These are phyloP conservation scores for Artemisia annua DNA, from an alignment of 129 eudicot genomes.

Conservation along the genomic window DNA sequence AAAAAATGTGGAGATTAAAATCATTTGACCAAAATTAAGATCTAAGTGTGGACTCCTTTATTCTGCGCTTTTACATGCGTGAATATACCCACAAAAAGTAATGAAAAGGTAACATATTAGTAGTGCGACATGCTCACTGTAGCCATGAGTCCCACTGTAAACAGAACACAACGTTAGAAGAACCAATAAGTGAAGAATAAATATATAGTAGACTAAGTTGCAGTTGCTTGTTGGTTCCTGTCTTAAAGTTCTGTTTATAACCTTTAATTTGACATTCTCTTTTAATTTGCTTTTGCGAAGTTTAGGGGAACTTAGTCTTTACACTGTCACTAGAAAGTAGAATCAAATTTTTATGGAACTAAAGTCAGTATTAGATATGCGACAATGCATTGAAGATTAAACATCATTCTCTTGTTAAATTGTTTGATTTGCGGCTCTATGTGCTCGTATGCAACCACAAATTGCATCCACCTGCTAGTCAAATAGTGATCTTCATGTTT, in stretches of 20 bases:
- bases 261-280: slow-evolving; percentile 22
- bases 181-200: slow-evolving; percentile 13
- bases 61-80: neutral
- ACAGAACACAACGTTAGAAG: neutral
- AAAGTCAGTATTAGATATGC: neutral
- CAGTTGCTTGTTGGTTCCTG: slow-evolving; percentile 21
- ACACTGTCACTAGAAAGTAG: neutral
- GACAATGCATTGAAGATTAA: neutral
- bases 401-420: neutral
- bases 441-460: neutral
- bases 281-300: slow-evolving; percentile 1
- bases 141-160: neutral
- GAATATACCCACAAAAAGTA: neutral
- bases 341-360: neutral
- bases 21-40: neutral
- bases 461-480: neutral
- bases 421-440: neutral
- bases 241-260: neutral
- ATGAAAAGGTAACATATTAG: neutral
- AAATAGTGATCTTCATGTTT: neutral
- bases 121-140: neutral
- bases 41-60: neutral
- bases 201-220: slow-evolving; percentile 18
- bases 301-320: neutral
- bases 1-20: neutral